These are phyloP conservation scores for Rhizoclosmatium globosum DNA, from an alignment of 192 early-diverging fungal species.

Conservation along the genomic window DNA sequence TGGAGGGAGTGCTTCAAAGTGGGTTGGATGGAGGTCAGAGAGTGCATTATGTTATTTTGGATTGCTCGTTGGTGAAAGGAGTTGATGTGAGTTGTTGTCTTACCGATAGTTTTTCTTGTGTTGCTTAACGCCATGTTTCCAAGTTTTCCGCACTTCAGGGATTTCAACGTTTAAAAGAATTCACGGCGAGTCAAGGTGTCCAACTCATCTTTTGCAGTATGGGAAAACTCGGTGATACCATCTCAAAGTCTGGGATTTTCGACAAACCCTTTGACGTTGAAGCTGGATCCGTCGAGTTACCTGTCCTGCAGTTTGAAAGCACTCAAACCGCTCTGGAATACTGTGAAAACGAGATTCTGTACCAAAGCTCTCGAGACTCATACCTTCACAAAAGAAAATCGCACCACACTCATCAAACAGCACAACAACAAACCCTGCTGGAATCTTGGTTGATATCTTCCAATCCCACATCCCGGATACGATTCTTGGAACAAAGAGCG, in stretches of 20 bases:
- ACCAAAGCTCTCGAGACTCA: background rate
- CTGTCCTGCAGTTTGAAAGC: slow-evolving; percentile 79
- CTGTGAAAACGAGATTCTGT: slow-evolving; percentile 89
- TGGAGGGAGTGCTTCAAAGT: slow-evolving; percentile 35
- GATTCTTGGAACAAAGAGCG: background rate
- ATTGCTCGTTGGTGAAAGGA: slow-evolving; percentile 85
- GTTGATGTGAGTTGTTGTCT: slow-evolving; percentile 64
- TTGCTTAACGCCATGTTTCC: slow-evolving; percentile 10
- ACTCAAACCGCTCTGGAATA: slow-evolving; percentile 91
- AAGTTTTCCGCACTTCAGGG: slow-evolving; percentile 88
- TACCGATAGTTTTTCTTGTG: background rate
- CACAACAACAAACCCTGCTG: background rate
- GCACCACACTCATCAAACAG: background rate
- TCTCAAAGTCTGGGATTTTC: slow-evolving; percentile 53
- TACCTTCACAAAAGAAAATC: background rate
- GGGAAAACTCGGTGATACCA: slow-evolving; percentile 34
- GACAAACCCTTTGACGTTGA: slow-evolving; percentile 6
- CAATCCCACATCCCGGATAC: background rate
- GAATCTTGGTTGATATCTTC: background rate
- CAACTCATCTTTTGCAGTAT: slow-evolving; percentile 87
- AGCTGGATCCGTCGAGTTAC: slow-evolving; percentile 25
- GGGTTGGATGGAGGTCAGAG: slow-evolving; percentile 46
- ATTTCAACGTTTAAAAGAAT: slow-evolving; percentile 84
- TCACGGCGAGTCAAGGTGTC: slow-evolving; percentile 72
- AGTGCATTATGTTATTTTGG: slow-evolving; percentile 89